phyloP scores from a whole-genome alignment of 768 basidiomycete species.

The Nevesoporus exiguus region DNA sequence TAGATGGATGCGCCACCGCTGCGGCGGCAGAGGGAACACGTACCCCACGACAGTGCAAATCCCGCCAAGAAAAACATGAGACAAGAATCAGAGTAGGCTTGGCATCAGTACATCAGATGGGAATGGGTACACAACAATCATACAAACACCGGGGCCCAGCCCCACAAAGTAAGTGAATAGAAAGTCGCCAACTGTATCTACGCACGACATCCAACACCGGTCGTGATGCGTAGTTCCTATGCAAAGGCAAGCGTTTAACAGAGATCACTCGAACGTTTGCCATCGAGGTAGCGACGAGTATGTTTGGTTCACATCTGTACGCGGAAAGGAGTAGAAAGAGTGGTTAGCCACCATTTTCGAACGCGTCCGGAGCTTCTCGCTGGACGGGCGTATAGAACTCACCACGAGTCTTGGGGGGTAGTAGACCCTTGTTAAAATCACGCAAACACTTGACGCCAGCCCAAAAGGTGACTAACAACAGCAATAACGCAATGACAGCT shows the following conservation, averaged over 20 bases:
- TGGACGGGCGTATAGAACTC: conserved; percentile 40
- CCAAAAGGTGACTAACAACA: conserved; percentile 69
- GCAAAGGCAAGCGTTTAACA: neutral
- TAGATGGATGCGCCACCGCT: too few relatives aligned
- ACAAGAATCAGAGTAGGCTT: conserved; percentile 11
- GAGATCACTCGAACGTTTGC: neutral
- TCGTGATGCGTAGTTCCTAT: neutral
- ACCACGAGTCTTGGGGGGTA: conserved; percentile 71
- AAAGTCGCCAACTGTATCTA: neutral
- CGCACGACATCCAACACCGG: conserved; percentile 13
- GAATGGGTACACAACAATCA: conserved; percentile 9
- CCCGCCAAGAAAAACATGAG: too few relatives aligned
- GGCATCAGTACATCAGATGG: conserved; percentile 18
- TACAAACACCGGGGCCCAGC: neutral
- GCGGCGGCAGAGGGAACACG: too few relatives aligned
- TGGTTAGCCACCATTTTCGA: conserved; percentile 39
- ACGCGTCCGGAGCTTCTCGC: too few relatives aligned
- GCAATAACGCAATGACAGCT: conserved; percentile 76
- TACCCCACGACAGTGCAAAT: too few relatives aligned
- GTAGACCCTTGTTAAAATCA: conserved; percentile 78
- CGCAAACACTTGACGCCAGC: conserved; percentile 76
- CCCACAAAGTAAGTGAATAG: neutral
- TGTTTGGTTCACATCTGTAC: conserved; percentile 3
- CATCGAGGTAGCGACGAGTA: neutral
- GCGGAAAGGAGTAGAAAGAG: conserved; percentile 3